phyloP scores from a whole-genome alignment of 225 moss, liverwort and hornwort genomes.

The Polytrichum formosum region DNA sequence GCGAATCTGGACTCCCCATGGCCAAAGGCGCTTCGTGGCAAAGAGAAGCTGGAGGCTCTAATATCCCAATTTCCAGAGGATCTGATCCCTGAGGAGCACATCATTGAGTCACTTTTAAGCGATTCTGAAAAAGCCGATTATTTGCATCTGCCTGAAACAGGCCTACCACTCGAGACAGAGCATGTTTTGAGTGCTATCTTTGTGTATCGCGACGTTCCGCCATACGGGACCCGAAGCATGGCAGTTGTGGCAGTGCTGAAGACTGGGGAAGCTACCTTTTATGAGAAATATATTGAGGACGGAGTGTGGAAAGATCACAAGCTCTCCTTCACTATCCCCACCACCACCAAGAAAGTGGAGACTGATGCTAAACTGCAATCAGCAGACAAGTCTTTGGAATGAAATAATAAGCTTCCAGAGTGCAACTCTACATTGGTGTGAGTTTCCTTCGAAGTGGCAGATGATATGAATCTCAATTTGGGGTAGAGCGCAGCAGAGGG shows the following conservation, averaged over 20 bases:
- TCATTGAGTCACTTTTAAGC: conserved; percentile 54
- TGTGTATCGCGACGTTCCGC: conserved; percentile 17
- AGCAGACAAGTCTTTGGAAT: too few species aligned
- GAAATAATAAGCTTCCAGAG: too few species aligned
- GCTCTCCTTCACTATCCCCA: conserved; percentile 34
- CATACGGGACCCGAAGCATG: conserved; percentile 86
- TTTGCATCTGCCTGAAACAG: conserved; percentile 43
- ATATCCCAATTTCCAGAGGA: conserved; percentile 37
- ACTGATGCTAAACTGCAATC: too few species aligned
- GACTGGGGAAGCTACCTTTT: conserved; percentile 50
- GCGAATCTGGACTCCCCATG: conserved; percentile 66
- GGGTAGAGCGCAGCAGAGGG: too few species aligned
- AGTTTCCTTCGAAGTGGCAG: too few species aligned
- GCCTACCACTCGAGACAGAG: conserved; percentile 36
- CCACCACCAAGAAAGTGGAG: too few species aligned
- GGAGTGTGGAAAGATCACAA: conserved; percentile 69
- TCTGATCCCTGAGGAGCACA: conserved; percentile 40
- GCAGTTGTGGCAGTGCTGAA: conserved; percentile 59
- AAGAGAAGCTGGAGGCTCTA: conserved; percentile 44
- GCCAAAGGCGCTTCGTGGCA: conserved; percentile 75
- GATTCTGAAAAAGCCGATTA: conserved; percentile 43
- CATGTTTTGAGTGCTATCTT: conserved; percentile 58
- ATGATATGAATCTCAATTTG: too few species aligned
- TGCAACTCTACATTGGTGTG: too few species aligned
- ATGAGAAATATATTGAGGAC: conserved; percentile 73